phyloP scores from a whole-genome alignment of 129 eudicot species.

The Oenanthe sinensis region DNA sequence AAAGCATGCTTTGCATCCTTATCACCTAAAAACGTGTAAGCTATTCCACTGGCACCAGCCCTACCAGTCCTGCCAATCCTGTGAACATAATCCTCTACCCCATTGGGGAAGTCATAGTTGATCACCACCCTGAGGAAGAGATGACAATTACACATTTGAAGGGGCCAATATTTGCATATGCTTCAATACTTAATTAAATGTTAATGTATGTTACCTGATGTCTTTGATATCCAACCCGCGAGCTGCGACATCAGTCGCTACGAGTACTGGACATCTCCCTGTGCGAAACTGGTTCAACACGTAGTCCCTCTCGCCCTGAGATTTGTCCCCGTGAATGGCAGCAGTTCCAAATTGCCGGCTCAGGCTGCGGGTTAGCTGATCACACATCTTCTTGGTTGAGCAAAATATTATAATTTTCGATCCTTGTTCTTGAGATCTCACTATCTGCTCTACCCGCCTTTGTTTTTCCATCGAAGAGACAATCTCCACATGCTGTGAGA shows the following conservation, averaged over 20 bases:
- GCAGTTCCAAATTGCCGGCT: constrained; percentile 79
- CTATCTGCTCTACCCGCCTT: constrained; percentile 70
- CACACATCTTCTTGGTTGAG: constrained; percentile 97
- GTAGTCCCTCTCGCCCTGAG: constrained; percentile 80
- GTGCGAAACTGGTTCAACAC: constrained; percentile 79
- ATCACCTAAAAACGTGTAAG: constrained; percentile 72
- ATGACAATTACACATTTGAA: neutral
- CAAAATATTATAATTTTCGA: constrained; percentile 84
- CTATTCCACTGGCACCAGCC: constrained; percentile 96
- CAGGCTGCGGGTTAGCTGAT: constrained; percentile 69
- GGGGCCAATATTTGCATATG: neutral
- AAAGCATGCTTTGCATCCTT: constrained; percentile 82
- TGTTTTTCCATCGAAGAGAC: constrained; percentile 60
- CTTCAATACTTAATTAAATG: neutral
- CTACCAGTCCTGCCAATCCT: constrained; percentile 98
- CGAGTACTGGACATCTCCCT: constrained; percentile 86
- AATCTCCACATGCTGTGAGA: constrained; percentile 69
- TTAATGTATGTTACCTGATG: constrained; percentile 31
- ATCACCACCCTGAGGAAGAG: constrained; percentile 68
- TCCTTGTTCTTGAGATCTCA: constrained; percentile 92
- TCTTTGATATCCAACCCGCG: constrained; percentile 95
- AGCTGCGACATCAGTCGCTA: constrained; percentile 98
- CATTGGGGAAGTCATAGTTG: constrained; percentile 91
- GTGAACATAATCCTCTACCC: constrained; percentile 96
- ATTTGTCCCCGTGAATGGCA: constrained; percentile 93